A percentile compares a stretch with the other conserved stretches of the same genome.
Evolutionary conservation across 2,329 filamentous ascomycete genomes (phyloP).

Genomic region (Calonectria ilicicola): DNA sequence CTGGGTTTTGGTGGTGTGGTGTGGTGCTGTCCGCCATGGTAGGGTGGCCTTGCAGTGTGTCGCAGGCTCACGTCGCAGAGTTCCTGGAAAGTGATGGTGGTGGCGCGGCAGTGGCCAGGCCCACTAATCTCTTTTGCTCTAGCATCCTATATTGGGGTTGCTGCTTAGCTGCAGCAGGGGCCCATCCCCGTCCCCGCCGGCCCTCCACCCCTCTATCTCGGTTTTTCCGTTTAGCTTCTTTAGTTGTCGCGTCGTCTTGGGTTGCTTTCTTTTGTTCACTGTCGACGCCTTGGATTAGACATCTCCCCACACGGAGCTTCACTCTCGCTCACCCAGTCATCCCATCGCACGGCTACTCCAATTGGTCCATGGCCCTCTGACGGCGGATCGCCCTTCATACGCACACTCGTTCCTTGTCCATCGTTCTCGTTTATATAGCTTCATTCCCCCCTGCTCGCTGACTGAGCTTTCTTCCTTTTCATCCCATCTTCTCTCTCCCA

Average conservation of each 20-base stretch:
- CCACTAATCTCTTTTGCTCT: neutral
- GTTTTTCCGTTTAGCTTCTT: slow-evolving; percentile 14
- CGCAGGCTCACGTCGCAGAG: neutral
- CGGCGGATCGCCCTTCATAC: neutral
- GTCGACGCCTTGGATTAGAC: neutral
- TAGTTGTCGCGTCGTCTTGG: slow-evolving; percentile 17
- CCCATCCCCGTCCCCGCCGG: slow-evolving; percentile 2
- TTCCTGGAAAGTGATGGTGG: slow-evolving; percentile 14
- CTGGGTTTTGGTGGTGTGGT: no score
- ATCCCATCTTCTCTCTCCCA: slow-evolving; percentile 16
- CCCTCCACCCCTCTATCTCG: neutral
- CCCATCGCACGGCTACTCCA: slow-evolving; percentile 13
- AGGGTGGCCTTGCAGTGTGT: slow-evolving; percentile 1
- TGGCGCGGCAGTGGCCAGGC: slow-evolving; percentile 20
- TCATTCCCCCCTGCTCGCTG: slow-evolving; percentile 17
- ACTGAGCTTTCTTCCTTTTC: slow-evolving; percentile 24
- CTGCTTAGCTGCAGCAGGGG: slow-evolving; percentile 2
- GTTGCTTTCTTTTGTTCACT: neutral
- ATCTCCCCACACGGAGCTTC: slow-evolving; percentile 20
- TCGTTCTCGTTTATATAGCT: slow-evolving; percentile 16
- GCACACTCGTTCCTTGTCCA: slow-evolving; percentile 19
- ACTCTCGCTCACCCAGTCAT: slow-evolving; percentile 1
- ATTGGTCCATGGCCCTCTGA: slow-evolving; percentile 1
- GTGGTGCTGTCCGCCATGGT: neutral
- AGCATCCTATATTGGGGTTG: neutral